These are phyloP conservation scores for Lolium perenne DNA, from an alignment of 176 grass and related monocot genomes.

Conservation along the genomic window DNA sequence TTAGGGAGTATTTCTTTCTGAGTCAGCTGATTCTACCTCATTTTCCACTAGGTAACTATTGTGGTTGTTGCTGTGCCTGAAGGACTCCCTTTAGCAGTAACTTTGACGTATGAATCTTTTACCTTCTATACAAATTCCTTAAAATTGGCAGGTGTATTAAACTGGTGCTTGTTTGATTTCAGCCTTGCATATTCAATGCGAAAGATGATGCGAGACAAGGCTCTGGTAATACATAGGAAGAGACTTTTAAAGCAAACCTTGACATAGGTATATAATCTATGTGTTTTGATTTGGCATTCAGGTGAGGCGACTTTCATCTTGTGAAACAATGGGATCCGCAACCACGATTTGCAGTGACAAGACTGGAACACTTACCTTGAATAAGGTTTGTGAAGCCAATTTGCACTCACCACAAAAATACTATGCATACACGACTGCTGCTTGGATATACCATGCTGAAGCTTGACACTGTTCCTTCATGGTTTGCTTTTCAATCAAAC, in stretches of 20 bases:
- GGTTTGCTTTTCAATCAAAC: not conserved
- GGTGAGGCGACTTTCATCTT: constrained; percentile 71
- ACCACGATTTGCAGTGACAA: constrained; percentile 86
- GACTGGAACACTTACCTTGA: constrained; percentile 76
- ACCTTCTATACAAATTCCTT: constrained; percentile 16
- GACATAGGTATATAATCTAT: constrained; percentile 4
- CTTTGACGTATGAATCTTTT: constrained; percentile 60
- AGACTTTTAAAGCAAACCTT: constrained; percentile 13
- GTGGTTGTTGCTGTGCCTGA: constrained; percentile 79
- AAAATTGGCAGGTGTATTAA: constrained; percentile 1
- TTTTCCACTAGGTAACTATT: constrained; percentile 64
- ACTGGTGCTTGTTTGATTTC: constrained; percentile 25
- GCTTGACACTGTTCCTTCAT: not conserved
- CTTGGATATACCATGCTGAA: not conserved
- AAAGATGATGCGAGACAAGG: constrained; percentile 79
- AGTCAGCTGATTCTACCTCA: not conserved
- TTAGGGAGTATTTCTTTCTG: constrained; percentile 8
- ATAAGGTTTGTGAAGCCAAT: constrained; percentile 54
- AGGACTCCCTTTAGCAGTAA: constrained; percentile 79
- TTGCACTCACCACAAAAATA: not conserved
- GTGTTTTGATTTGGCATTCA: constrained; percentile 27
- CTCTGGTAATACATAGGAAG: constrained; percentile 49
- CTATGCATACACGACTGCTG: not conserved
- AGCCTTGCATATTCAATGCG: constrained; percentile 78
- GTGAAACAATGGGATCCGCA: constrained; percentile 81